These are phyloP conservation scores for Geosmithia flava DNA, from an alignment of 2,329 filamentous ascomycete genomes.

Conservation along the genomic window DNA sequence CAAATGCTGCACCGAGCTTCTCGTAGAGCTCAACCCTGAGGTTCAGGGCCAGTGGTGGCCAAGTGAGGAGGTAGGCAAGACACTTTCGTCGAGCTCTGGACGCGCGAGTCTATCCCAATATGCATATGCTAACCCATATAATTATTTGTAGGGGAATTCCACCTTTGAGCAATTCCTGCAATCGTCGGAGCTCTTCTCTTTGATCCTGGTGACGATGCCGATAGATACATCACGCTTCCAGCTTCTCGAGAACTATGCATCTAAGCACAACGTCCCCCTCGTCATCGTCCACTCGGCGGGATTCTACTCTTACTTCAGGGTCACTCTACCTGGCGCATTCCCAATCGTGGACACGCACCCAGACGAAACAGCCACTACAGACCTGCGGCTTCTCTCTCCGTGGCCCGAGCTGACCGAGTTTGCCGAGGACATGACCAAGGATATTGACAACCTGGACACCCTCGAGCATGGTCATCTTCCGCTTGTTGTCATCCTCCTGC, in stretches of 20 bases:
- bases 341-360: constrained; percentile 95
- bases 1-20: constrained; percentile 60
- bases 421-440: constrained; percentile 49
- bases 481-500: constrained; percentile 69
- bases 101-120: not conserved
- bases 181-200: constrained; percentile 30
- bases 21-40: constrained; percentile 86
- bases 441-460: constrained; percentile 57
- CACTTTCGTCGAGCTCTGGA: constrained; percentile 3
- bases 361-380: constrained; percentile 70
- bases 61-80: constrained; percentile 18
- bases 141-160: not conserved
- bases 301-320: constrained; percentile 83
- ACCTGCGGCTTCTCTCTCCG: constrained; percentile 71
- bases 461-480: constrained; percentile 89
- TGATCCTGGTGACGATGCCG: constrained; percentile 42
- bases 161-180: constrained; percentile 26
- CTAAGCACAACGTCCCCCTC: constrained; percentile 53
- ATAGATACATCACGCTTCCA: constrained; percentile 29
- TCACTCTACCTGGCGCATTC: constrained; percentile 65
- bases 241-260: constrained; percentile 32
- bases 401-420: constrained; percentile 74
- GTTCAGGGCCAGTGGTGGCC: constrained; percentile 65
- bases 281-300: constrained; percentile 81
- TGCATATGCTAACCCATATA: no score